phyloP scores from a whole-genome alignment of 2,329 filamentous ascomycete genomes.

The Aspergillus puulaauensis region DNA sequence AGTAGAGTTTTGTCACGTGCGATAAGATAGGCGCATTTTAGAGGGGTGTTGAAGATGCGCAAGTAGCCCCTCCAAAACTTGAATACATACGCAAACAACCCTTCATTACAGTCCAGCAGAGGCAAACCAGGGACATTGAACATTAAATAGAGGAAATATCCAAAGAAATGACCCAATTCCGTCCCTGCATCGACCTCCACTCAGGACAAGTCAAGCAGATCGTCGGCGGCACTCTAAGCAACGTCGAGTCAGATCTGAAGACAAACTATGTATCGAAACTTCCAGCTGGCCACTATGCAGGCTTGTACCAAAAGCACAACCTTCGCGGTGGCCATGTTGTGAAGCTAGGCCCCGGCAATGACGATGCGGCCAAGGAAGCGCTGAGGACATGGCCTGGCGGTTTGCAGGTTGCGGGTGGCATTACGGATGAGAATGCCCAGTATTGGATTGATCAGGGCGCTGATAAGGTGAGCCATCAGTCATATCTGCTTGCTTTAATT shows the following conservation, averaged over 20 bases:
- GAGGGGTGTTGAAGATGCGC: not conserved
- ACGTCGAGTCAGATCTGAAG: slow-evolving; percentile 64
- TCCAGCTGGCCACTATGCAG: slow-evolving; percentile 76
- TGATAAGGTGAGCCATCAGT: slow-evolving; percentile 67
- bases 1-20: slow-evolving; percentile 32
- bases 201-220: slow-evolving; percentile 99
- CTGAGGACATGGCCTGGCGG: slow-evolving; percentile 74
- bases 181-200: slow-evolving; percentile 96
- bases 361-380: slow-evolving; percentile 74
- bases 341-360: slow-evolving; percentile 89
- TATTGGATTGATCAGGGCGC: slow-evolving; percentile 87
- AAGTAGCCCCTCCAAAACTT: slow-evolving; percentile 17
- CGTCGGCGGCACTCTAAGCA: slow-evolving; percentile 86
- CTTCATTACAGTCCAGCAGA: too few species aligned
- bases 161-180: slow-evolving; percentile 77
- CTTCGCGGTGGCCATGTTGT: slow-evolving; percentile 88
- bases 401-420: slow-evolving; percentile 91
- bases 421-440: slow-evolving; percentile 78
- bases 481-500: not conserved
- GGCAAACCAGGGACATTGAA: too few species aligned
- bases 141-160: not conserved
- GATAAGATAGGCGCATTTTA: slow-evolving; percentile 34
- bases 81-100: not conserved
- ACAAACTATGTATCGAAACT: slow-evolving; percentile 91
- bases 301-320: slow-evolving; percentile 72